Evolutionary conservation across 2,329 filamentous ascomycete genomes (phyloP).

Genomic region (Epichloe elymi): DNA sequence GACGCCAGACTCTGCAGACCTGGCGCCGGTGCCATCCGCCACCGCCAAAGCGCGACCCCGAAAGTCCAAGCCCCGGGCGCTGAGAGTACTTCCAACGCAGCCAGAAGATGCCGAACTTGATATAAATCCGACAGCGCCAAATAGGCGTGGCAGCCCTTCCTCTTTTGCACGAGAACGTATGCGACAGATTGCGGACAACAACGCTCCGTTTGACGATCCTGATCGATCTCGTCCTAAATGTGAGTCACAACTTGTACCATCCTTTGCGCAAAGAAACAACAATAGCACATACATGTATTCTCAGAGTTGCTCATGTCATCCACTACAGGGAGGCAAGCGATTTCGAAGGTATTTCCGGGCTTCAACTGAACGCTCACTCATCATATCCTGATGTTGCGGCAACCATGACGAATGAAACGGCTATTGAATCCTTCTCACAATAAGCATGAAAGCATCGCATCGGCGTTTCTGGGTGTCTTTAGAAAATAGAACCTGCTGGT

Average conservation of each 20-base stretch:
- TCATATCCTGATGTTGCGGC: not conserved
- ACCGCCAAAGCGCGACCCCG: conserved; percentile 12
- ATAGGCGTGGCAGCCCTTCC: conserved; percentile 27
- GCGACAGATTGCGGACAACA: conserved; percentile 28
- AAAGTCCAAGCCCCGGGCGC: conserved; percentile 15
- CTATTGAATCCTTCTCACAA: not conserved
- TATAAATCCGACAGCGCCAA: conserved; percentile 13
- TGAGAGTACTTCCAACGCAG: conserved; percentile 24
- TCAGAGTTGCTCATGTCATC: not conserved
- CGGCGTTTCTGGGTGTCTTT: conserved; percentile 2
- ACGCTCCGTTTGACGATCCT: conserved; percentile 30
- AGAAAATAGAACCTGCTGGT: not conserved
- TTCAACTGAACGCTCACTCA: not conserved
- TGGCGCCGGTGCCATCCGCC: conserved; percentile 8
- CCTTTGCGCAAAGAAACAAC: not conserved
- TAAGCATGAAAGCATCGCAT: not conserved
- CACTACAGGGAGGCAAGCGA: conserved; percentile 4
- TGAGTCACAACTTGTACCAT: conserved; percentile 13
- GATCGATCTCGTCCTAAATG: conserved; percentile 26
- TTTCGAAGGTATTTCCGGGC: conserved; percentile 7
- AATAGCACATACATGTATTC: not conserved
- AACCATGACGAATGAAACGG: conserved; percentile 2
- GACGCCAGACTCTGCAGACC: conserved; percentile 7
- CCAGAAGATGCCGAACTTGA: conserved; percentile 21
- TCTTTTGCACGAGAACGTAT: conserved; percentile 31